Percentiles rank a stretch among this genome's conserved stretches.
These are phyloP conservation scores for Trichophyton mentagrophytes DNA, from an alignment of 2,329 filamentous ascomycete species.

Conservation along the genomic window DNA sequence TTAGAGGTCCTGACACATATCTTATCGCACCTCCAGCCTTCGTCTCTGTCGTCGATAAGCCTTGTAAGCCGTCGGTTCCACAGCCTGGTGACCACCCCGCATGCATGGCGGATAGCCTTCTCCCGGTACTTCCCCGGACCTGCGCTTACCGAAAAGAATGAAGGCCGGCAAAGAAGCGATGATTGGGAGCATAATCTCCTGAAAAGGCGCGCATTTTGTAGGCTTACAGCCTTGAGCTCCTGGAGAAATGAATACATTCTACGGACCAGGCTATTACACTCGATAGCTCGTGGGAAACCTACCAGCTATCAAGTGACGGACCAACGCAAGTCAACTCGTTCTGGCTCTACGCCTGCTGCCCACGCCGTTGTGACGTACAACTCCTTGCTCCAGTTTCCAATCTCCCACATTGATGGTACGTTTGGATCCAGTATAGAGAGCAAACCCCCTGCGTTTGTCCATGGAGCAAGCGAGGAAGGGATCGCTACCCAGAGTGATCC, in stretches of 20 bases:
- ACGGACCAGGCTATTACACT: slow-evolving; percentile 69
- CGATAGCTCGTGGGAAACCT: slow-evolving; percentile 70
- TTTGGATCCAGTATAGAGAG: slow-evolving; percentile 57
- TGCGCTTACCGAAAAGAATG: slow-evolving; percentile 39
- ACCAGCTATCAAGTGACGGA: slow-evolving; percentile 38
- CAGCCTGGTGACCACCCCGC: slow-evolving; percentile 71
- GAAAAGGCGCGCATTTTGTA: slow-evolving; percentile 66
- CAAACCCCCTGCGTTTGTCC: slow-evolving; percentile 64
- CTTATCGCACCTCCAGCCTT: slow-evolving; percentile 75
- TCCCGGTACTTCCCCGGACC: slow-evolving; percentile 77
- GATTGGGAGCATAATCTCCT: slow-evolving; percentile 48
- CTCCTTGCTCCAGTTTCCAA: slow-evolving; percentile 64
- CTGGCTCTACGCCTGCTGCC: slow-evolving; percentile 49
- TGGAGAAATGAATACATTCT: slow-evolving; percentile 95
- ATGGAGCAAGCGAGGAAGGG: slow-evolving; percentile 68
- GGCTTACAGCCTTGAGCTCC: slow-evolving; percentile 70
- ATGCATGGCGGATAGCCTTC: slow-evolving; percentile 90
- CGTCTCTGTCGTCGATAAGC: slow-evolving; percentile 68
- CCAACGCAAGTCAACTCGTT: slow-evolving; percentile 41
- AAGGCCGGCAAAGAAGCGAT: slow-evolving; percentile 35
- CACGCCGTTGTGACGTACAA: slow-evolving; percentile 73
- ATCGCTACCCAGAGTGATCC: slow-evolving; percentile 74
- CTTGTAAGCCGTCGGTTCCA: slow-evolving; percentile 83
- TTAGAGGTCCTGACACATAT: slow-evolving; percentile 86
- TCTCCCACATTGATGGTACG: slow-evolving; percentile 67